phyloP scores from a whole-genome alignment of 306 rosid genomes.

The Dicorynia guianensis region DNA sequence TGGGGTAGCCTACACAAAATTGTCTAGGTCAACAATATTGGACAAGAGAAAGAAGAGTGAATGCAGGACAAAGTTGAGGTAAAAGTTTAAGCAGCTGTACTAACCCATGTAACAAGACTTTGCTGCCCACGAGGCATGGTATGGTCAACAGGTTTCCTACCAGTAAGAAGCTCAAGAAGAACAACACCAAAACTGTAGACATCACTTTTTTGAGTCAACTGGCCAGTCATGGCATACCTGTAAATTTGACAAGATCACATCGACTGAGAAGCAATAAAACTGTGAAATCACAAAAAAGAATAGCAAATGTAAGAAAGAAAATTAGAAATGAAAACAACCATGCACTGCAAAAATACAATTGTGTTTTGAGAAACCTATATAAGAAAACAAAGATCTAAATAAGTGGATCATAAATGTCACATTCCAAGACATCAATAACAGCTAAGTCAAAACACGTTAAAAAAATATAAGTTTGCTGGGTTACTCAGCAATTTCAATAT shows the following conservation, averaged over 20 bases:
- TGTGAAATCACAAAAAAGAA: background rate
- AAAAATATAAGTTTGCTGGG: background rate
- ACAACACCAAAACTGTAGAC: slow-evolving; percentile 80
- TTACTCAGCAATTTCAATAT: background rate
- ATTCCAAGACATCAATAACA: slow-evolving; percentile 3
- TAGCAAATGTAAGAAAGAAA: slow-evolving; percentile 2
- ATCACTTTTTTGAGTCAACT: slow-evolving; percentile 77
- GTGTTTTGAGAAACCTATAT: too few species aligned
- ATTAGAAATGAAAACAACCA: slow-evolving; percentile 22
- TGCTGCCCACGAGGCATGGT: slow-evolving; percentile 87
- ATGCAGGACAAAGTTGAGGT: background rate
- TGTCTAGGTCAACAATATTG: slow-evolving; percentile 26
- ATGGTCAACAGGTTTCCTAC: slow-evolving; percentile 78
- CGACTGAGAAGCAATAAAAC: slow-evolving; percentile 37
- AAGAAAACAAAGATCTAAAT: background rate
- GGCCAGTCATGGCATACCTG: slow-evolving; percentile 84
- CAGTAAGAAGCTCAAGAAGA: slow-evolving; percentile 76
- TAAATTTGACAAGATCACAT: slow-evolving; percentile 31
- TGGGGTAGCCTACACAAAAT: slow-evolving; percentile 82
- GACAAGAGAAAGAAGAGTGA: background rate
- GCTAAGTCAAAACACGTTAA: background rate
- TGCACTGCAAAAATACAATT: slow-evolving; percentile 2
- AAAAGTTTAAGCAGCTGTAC: slow-evolving; percentile 45
- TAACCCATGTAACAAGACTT: slow-evolving; percentile 92
- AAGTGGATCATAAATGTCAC: too few species aligned